Conservation (phyloP, 768 basidiomycete species). For the Dentipellis fragilis region DNA sequence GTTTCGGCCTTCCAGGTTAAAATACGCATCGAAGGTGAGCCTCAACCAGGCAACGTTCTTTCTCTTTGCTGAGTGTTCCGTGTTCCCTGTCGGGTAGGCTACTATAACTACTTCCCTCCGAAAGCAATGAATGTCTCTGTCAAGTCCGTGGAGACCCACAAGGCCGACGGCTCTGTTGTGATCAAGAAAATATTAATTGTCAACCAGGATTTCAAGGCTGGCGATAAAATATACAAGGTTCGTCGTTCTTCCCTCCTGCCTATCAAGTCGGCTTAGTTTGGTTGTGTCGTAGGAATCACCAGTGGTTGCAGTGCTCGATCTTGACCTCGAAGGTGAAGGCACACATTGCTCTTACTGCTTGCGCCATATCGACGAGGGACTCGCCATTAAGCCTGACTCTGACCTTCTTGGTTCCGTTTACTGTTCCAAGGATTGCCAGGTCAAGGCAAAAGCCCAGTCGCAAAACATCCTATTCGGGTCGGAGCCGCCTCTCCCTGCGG, state of each 20-base stretch:
- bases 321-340: constrained; percentile 57
- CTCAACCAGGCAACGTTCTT: constrained; percentile 5
- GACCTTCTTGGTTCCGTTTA: constrained; percentile 53
- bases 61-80: constrained; percentile 15
- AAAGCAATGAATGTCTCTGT: constrained; percentile 61
- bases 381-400: constrained; percentile 33
- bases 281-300: constrained; percentile 53
- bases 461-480: constrained; percentile 64
- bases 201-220: constrained; percentile 55
- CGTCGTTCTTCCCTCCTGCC: not conserved
- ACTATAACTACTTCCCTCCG: constrained; percentile 71
- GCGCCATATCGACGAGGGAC: constrained; percentile 38
- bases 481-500: constrained; percentile 47
- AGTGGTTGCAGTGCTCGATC: constrained; percentile 59
- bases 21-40: constrained; percentile 68
- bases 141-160: constrained; percentile 24
- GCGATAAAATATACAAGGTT: constrained; percentile 75
- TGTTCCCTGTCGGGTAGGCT: constrained; percentile 38
- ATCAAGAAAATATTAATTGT: constrained; percentile 44
- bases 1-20: constrained; percentile 39
- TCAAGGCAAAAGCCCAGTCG: constrained; percentile 44
- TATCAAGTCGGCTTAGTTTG: not conserved
- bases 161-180: constrained; percentile 20
- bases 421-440: constrained; percentile 64
- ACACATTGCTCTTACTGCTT: constrained; percentile 71